Evolutionary conservation across 1,139 yeast species (phyloP).

Genomic region (Pneumocystis sp.): DNA sequence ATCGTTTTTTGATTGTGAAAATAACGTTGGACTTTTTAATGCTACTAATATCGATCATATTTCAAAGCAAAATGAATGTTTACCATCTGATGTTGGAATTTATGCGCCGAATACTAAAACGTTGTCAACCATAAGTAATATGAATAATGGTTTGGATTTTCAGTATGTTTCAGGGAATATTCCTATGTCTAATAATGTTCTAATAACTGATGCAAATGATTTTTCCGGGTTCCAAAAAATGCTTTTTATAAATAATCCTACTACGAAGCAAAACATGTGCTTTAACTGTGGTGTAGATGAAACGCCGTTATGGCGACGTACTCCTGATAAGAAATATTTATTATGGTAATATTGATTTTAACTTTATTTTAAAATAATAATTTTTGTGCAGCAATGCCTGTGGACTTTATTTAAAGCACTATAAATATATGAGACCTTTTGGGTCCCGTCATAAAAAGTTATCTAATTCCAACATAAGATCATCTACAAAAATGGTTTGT

Average conservation of each 20-base stretch:
- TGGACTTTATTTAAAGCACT: slow-evolving; percentile 36
- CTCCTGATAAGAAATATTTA: slow-evolving; percentile 40
- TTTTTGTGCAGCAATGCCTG: slow-evolving; percentile 38
- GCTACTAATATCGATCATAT: background rate
- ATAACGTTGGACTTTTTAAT: too few relatives aligned
- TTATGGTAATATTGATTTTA: slow-evolving; percentile 27
- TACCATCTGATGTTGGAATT: background rate
- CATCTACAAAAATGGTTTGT: slow-evolving; percentile 2
- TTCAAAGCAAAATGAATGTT: background rate
- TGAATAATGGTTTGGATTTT: background rate
- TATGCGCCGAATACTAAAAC: background rate
- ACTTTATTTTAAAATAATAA: background rate
- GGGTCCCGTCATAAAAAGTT: background rate
- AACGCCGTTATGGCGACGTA: slow-evolving; percentile 57
- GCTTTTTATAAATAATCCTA: background rate
- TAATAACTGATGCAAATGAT: background rate
- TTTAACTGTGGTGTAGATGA: slow-evolving; percentile 54
- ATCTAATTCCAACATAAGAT: background rate
- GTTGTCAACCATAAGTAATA: background rate
- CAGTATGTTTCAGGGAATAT: background rate
- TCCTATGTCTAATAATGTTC: background rate
- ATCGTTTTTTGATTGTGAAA: background rate
- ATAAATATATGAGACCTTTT: slow-evolving; percentile 29
- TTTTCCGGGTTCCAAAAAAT: background rate
- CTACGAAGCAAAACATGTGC: slow-evolving; percentile 22